Evolutionary conservation across 2,329 filamentous ascomycete genomes (phyloP).

Genomic region (Paraphoma sp.): DNA sequence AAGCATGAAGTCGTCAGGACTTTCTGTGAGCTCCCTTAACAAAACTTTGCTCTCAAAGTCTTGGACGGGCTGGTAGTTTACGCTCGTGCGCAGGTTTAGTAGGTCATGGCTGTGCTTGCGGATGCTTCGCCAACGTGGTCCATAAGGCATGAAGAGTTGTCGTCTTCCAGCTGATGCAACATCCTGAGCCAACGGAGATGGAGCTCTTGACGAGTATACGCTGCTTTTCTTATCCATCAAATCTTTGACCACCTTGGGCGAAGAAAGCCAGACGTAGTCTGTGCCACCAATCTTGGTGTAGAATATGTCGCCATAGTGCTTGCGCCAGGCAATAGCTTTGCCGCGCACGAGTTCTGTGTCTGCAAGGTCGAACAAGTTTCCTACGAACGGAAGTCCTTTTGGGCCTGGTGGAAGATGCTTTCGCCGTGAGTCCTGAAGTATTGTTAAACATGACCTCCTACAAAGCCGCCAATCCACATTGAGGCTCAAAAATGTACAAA

Average conservation of each 20-base stretch:
- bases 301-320: constrained; percentile 48
- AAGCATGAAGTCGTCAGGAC: constrained; percentile 38
- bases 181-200: constrained; percentile 46
- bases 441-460: neutral
- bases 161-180: constrained; percentile 57
- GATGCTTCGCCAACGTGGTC: constrained; percentile 46
- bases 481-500: constrained; percentile 4
- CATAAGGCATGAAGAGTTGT: constrained; percentile 54
- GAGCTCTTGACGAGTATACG: constrained; percentile 58
- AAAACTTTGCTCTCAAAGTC: constrained; percentile 57
- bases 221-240: constrained; percentile 62
- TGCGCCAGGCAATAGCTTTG: constrained; percentile 44
- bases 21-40: constrained; percentile 50
- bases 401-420: constrained; percentile 49
- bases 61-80: constrained; percentile 51
- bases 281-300: constrained; percentile 51
- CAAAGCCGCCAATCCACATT: too few relatives aligned
- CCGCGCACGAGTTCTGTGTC: constrained; percentile 40
- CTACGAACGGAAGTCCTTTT: constrained; percentile 48
- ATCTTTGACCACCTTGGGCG: constrained; percentile 59
- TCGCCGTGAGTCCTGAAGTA: constrained; percentile 34
- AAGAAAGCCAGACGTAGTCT: constrained; percentile 52
- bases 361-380: constrained; percentile 47
- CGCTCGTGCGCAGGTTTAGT: constrained; percentile 36
- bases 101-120: constrained; percentile 43